phyloP scores from a whole-genome alignment of 805 yeast species.

The Candida dajiaensis region DNA sequence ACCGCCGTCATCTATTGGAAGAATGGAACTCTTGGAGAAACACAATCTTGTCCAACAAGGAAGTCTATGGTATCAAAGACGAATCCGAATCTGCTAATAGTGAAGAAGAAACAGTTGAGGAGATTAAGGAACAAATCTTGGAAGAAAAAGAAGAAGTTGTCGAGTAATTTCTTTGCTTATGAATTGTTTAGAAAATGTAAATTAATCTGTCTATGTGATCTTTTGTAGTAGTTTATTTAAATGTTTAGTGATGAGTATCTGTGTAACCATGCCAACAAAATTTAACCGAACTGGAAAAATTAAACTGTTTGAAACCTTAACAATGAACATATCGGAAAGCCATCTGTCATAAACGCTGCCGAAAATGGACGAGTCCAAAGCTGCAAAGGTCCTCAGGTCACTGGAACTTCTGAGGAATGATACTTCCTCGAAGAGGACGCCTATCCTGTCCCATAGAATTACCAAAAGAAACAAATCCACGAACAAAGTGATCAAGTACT shows the following conservation, averaged over 20 bases:
- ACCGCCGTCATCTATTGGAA: constrained; percentile 72
- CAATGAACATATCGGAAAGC: too few species aligned
- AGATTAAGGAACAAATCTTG: constrained; percentile 63
- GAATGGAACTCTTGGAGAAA: constrained; percentile 84
- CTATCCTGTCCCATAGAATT: neutral
- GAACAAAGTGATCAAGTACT: neutral
- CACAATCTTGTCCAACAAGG: constrained; percentile 40
- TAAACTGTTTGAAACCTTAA: too few species aligned
- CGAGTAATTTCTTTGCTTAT: constrained; percentile 2
- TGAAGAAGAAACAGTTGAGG: constrained; percentile 75
- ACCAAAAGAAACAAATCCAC: neutral
- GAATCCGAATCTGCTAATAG: constrained; percentile 46
- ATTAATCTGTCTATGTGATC: neutral
- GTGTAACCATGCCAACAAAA: too few species aligned
- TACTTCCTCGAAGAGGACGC: neutral
- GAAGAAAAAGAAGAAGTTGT: constrained; percentile 31
- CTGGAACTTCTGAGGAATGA: neutral
- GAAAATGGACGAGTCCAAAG: neutral
- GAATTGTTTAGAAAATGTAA: neutral
- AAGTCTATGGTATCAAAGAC: constrained; percentile 38
- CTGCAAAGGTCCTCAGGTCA: neutral
- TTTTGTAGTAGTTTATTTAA: too few species aligned
- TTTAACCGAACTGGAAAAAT: too few species aligned
- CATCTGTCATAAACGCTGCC: too few species aligned
- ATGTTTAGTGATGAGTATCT: too few species aligned